These are phyloP conservation scores for Erigeron canadensis DNA, from an alignment of 129 eudicot species.

Conservation along the genomic window DNA sequence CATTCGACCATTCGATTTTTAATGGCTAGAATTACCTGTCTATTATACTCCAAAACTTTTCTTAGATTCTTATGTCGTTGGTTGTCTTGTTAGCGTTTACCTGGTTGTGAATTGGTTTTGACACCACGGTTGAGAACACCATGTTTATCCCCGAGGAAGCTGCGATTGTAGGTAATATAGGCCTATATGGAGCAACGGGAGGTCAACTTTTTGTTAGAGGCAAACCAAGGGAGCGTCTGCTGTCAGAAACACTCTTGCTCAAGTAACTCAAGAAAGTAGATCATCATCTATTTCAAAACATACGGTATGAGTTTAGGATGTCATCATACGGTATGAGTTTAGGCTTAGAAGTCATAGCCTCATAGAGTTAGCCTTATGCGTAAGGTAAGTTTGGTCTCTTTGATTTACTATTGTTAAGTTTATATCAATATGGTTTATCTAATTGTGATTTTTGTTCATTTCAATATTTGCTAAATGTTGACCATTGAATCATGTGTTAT, in stretches of 20 bases:
- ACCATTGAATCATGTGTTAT: no score
- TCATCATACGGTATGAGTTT: no score
- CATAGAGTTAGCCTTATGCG: no score
- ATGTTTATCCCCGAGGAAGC: constrained; percentile 93
- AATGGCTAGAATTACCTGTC: not conserved
- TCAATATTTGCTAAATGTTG: no score
- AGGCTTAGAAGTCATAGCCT: no score
- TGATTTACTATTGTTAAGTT: no score
- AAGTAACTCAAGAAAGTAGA: no score
- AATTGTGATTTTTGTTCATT: no score
- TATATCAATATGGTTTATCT: no score
- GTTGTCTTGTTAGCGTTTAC: constrained; percentile 72
- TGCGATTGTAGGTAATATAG: constrained; percentile 88
- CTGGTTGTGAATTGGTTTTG: constrained; percentile 93
- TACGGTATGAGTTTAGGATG: no score
- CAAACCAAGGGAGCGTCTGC: constrained; percentile 99
- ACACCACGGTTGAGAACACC: constrained; percentile 65
- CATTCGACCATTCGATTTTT: constrained; percentile 50
- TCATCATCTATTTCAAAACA: no score
- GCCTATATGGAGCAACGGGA: constrained; percentile 97
- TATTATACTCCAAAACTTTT: not conserved
- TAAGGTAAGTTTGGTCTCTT: no score
- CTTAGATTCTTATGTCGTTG: constrained; percentile 20
- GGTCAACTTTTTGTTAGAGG: constrained; percentile 94
- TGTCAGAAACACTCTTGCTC: constrained; percentile 92